Percentiles rank a stretch among this genome's conserved stretches.
These are phyloP conservation scores for Martiniozyma abietophila DNA, from an alignment of 805 yeast genomes.

Conservation along the genomic window DNA sequence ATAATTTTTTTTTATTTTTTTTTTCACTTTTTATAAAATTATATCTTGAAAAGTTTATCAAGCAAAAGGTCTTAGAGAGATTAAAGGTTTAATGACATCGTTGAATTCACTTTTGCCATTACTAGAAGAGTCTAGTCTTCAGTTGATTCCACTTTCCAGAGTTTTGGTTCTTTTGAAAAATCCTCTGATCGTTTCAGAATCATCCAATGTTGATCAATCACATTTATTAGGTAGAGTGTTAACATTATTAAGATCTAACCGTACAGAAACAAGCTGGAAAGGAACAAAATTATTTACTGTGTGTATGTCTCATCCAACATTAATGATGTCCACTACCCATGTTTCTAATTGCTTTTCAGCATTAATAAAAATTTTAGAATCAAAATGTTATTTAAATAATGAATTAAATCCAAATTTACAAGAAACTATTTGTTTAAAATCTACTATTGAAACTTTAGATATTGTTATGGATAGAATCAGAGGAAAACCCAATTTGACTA, in stretches of 20 bases:
- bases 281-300: conserved; percentile 40
- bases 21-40: no score
- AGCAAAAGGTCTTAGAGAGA: no score
- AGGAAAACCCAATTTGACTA: conserved; percentile 74
- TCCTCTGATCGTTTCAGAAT: conserved; percentile 12
- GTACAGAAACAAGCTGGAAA: conserved; percentile 44
- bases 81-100: no score
- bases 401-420: conserved; percentile 21
- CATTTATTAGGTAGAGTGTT: conserved; percentile 38
- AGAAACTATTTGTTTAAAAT: conserved; percentile 23
- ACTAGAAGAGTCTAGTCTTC: conserved; percentile 19
- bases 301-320: conserved; percentile 29
- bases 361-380: conserved; percentile 33
- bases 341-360: conserved; percentile 27
- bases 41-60: no score
- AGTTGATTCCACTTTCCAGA: conserved; percentile 16
- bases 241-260: conserved; percentile 36
- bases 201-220: conserved; percentile 40
- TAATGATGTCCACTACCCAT: conserved; percentile 31
- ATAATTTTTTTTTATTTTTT: no score
- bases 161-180: conserved; percentile 19
- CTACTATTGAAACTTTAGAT: conserved; percentile 33
- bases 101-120: conserved; percentile 20
- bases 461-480: conserved; percentile 41
- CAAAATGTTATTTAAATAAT: conserved; percentile 28